Evolutionary conservation across 2,329 filamentous ascomycete species (phyloP).

Genomic region (Fusarium xyrophilum): DNA sequence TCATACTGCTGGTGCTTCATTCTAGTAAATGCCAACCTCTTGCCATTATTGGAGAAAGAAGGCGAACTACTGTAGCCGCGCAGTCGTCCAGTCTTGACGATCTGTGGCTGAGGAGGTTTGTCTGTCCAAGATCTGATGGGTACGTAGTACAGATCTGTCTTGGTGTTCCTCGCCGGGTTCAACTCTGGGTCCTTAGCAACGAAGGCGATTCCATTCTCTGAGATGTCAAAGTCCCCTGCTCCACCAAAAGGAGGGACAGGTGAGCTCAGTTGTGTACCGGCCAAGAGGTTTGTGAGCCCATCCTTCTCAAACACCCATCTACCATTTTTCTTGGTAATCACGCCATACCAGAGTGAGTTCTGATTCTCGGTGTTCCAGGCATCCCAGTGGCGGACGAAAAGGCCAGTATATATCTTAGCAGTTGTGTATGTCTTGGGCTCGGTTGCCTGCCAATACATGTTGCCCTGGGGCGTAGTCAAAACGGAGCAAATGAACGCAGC

Average conservation of each 20-base stretch:
- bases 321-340: constrained; percentile 56
- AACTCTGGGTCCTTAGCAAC: constrained; percentile 76
- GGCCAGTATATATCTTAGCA: constrained; percentile 73
- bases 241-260: constrained; percentile 83
- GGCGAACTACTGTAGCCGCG: constrained; percentile 71
- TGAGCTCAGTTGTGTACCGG: constrained; percentile 64
- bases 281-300: constrained; percentile 69
- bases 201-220: constrained; percentile 70
- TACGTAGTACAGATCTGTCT: constrained; percentile 80
- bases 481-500: constrained; percentile 67
- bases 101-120: constrained; percentile 57
- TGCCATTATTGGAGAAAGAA: constrained; percentile 76
- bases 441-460: constrained; percentile 70
- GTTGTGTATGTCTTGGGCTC: constrained; percentile 67
- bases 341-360: constrained; percentile 76
- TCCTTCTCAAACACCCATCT: constrained; percentile 52
- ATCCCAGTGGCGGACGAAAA: constrained; percentile 87
- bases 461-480: constrained; percentile 70
- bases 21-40: constrained; percentile 75
- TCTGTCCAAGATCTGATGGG: constrained; percentile 68
- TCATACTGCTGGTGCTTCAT: constrained; percentile 84
- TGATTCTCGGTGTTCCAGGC: constrained; percentile 72
- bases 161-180: constrained; percentile 77
- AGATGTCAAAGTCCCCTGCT: constrained; percentile 79
- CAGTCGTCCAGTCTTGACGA: constrained; percentile 62